A percentile compares a stretch with the other conserved stretches of the same genome.
These are phyloP conservation scores for Pyrus pyrifolia DNA, from an alignment of 306 rosid species.

Conservation along the genomic window DNA sequence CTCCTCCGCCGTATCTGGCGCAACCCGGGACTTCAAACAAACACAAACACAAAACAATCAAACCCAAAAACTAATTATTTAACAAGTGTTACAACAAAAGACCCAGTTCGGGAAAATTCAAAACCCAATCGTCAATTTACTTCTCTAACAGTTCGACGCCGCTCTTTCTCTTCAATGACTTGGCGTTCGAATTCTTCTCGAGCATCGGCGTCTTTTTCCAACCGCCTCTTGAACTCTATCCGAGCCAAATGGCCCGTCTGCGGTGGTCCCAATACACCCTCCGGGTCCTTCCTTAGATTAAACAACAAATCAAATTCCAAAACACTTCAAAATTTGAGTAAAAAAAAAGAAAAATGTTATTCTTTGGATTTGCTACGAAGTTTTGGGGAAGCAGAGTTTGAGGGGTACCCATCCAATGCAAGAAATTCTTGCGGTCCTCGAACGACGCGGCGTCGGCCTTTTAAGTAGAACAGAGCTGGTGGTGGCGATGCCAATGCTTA, in stretches of 20 bases:
- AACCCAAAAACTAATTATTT: background rate
- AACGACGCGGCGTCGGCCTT: background rate
- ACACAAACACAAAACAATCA: background rate
- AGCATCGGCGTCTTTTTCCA: constrained; percentile 70
- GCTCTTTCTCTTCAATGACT: constrained; percentile 65
- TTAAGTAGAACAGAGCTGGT: constrained; percentile 16
- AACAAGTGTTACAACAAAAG: background rate
- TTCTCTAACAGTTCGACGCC: constrained; percentile 62
- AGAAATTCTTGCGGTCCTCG: constrained; percentile 28
- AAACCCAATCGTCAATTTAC: constrained; percentile 21
- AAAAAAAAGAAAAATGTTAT: background rate
- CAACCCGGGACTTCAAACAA: constrained; percentile 45
- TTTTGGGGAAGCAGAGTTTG: background rate
- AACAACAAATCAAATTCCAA: background rate
- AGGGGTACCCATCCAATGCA: constrained; percentile 64
- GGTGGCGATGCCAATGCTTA: constrained; percentile 52
- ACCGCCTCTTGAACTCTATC: constrained; percentile 51
- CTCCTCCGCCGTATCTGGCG: constrained; percentile 51
- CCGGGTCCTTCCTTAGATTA: constrained; percentile 64
- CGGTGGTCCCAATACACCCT: constrained; percentile 64
- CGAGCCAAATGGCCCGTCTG: constrained; percentile 70
- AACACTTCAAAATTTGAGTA: background rate
- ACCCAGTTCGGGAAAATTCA: background rate
- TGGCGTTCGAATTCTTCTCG: constrained; percentile 74
- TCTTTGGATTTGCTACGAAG: background rate